Base-by-base conservation (phyloP, 1,284 basidiomycete species). In the Sporisorium exsertum region DNA sequence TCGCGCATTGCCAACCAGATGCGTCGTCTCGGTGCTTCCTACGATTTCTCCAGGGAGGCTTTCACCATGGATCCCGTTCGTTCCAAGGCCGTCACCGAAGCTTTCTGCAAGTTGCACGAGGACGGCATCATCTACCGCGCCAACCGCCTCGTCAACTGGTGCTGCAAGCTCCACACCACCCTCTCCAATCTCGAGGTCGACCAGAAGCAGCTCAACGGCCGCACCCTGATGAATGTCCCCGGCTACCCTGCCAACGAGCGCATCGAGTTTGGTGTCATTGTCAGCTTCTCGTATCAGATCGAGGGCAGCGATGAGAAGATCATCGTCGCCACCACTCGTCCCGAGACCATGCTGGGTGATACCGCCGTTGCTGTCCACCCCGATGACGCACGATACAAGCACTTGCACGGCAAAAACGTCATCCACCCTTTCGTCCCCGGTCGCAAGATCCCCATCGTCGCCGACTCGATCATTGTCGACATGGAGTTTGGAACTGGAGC, bases 121-220 rank as follows among this genome's bases (percentile, higher is more conserved):
- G 94, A 95, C 58, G 95, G 96, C 8, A 90, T 95, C 81, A 87
- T 99, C 66, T 99, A 99, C 87, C 93, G 97, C 43, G 95, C 95
- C 20, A 99, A 98, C 86, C 91, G 96, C 40, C 90, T 99, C 56
- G 96, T 99, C 77, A 98, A 99, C 86, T 99, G 97, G 96, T 99
- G 96, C 89, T 93, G 95, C 66, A 90, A 91, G 84, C 88, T 99
- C 72, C 97, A 97, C 86, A 99, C 97, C 10, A 97, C 95, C 0
- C 88, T 99, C 9, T 98, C 95, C 54, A 98, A 97, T 87, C 89
- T 99, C 61, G 97, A 99, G 89, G 95, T 99, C 78, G 95, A 99
- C 68, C 94, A 97, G 86, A 94, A 95, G 84, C 90, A 94, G 80
- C 88, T 98, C n/a, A 90, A 89, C 10, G 96, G 96, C 0, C 91